Evolutionary conservation across 306 rosid species (phyloP).

Genomic region (Herpetospermum pedunculosum): DNA sequence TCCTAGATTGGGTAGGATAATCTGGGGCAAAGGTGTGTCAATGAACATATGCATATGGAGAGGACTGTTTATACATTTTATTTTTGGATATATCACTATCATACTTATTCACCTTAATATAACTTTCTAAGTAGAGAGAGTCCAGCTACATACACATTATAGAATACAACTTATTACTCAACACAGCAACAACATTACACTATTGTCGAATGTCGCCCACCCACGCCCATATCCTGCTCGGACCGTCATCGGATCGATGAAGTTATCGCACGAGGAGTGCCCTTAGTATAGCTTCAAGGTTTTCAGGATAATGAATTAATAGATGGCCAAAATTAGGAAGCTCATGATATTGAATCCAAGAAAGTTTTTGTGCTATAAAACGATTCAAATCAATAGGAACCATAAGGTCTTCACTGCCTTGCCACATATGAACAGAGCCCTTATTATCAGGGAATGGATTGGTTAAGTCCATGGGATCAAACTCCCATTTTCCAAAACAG

Average conservation of each 20-base stretch:
- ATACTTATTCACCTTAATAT: too few species aligned
- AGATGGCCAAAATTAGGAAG: slow-evolving; percentile 51
- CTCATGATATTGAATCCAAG: slow-evolving; percentile 78
- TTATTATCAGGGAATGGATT: slow-evolving; percentile 28
- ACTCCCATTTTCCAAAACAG: slow-evolving; percentile 54
- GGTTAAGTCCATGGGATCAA: slow-evolving; percentile 13
- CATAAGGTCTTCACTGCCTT: slow-evolving; percentile 45
- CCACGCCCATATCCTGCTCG: too few species aligned
- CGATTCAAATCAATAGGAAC: slow-evolving; percentile 36
- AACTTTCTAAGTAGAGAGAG: too few species aligned
- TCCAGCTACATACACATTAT: too few species aligned
- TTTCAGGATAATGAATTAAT: slow-evolving; percentile 12
- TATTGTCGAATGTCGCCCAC: background rate
- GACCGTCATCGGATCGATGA: too few species aligned
- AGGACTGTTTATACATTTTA: too few species aligned
- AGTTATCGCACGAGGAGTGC: slow-evolving; percentile 35
- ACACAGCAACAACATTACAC: background rate
- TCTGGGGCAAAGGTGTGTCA: too few species aligned
- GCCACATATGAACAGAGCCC: slow-evolving; percentile 65
- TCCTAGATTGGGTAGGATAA: too few species aligned
- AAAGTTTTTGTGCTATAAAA: slow-evolving; percentile 40
- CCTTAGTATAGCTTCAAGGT: slow-evolving; percentile 42
- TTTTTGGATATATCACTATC: too few species aligned
- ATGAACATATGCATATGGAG: too few species aligned
- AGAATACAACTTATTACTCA: background rate